phyloP scores from a whole-genome alignment of 306 rosid species.

The Morella rubra region DNA sequence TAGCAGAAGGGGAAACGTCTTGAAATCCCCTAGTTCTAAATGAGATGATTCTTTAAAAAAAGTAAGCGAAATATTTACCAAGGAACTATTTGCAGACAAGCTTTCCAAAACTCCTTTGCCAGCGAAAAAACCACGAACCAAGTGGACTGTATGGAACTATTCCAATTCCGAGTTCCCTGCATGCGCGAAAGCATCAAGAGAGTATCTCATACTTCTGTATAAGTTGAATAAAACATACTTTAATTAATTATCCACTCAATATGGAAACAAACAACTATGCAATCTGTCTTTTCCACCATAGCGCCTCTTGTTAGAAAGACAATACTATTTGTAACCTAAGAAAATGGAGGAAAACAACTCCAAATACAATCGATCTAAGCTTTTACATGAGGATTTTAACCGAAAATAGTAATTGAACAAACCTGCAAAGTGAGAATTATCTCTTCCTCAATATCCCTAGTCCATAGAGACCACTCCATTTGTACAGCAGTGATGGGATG shows the following conservation, averaged over 20 bases:
- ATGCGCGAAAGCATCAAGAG: not conserved
- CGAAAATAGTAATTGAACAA: not conserved
- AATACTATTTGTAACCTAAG: not conserved
- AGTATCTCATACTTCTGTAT: not conserved
- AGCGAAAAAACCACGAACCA: slow-evolving; percentile 84
- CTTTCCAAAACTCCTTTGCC: slow-evolving; percentile 67
- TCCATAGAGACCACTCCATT: no score
- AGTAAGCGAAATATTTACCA: slow-evolving; percentile 38
- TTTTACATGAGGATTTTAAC: not conserved
- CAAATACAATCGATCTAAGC: not conserved
- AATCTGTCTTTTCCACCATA: not conserved
- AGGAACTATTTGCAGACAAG: slow-evolving; percentile 47
- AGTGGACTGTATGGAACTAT: slow-evolving; percentile 85
- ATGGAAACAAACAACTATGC: not conserved
- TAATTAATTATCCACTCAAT: not conserved
- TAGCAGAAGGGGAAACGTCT: not conserved
- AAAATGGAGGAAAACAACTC: not conserved
- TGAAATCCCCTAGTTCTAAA: not conserved
- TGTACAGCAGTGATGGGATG: no score
- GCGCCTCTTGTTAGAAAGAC: not conserved
- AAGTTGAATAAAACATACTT: not conserved
- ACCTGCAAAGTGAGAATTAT: slow-evolving; percentile 88
- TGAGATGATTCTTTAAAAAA: not conserved
- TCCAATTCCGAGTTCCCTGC: slow-evolving; percentile 80
- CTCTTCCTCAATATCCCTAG: no score